phyloP scores from a whole-genome alignment of 768 basidiomycete genomes.

The Podaxis sp. region DNA sequence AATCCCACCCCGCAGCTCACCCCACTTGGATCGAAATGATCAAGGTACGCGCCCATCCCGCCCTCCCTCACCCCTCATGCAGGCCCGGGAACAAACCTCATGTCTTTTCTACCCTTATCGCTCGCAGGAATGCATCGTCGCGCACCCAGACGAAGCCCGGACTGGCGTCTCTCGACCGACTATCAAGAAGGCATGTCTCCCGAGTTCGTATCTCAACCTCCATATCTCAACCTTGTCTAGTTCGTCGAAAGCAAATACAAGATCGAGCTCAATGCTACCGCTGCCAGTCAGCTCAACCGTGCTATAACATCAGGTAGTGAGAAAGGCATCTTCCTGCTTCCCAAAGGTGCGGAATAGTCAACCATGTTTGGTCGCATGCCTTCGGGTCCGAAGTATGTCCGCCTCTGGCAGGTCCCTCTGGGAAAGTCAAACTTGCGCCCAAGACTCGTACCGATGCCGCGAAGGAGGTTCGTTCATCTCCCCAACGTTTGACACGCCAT shows the following conservation, averaged over 20 bases:
- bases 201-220: constrained; percentile 14
- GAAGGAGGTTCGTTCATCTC: constrained; percentile 39
- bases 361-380: neutral
- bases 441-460: constrained; percentile 58
- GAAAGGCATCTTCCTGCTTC: constrained; percentile 47
- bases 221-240: constrained; percentile 35
- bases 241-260: constrained; percentile 83
- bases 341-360: constrained; percentile 37
- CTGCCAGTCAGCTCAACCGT: constrained; percentile 74
- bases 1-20: constrained; percentile 44
- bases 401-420: constrained; percentile 32
- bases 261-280: constrained; percentile 69
- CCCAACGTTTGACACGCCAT: constrained; percentile 5
- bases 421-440: constrained; percentile 62
- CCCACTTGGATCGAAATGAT: constrained; percentile 80
- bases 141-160: constrained; percentile 68
- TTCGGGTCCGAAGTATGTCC: constrained; percentile 6
- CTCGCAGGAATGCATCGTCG: constrained; percentile 66
- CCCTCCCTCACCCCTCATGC: constrained; percentile 9
- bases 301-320: constrained; percentile 64
- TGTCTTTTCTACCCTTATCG: constrained; percentile 33
- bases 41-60: constrained; percentile 46
- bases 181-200: constrained; percentile 68
- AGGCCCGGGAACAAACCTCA: constrained; percentile 17
- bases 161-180: constrained; percentile 75